phyloP scores from a whole-genome alignment of 169 alveolate species.

The Eimeria maxima region DNA sequence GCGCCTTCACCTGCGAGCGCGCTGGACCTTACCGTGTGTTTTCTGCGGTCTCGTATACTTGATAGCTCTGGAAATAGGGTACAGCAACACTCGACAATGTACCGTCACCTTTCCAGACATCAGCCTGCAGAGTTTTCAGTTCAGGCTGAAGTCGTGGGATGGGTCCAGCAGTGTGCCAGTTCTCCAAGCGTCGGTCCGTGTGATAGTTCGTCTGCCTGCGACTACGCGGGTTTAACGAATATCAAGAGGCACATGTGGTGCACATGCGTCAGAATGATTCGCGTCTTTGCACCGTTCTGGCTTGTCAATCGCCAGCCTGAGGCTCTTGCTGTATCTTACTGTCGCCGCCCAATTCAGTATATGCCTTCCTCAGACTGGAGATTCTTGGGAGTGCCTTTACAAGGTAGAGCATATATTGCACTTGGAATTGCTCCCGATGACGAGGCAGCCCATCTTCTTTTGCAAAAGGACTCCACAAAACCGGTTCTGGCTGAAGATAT shows the following conservation, averaged over 20 bases:
- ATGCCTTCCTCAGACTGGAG: slow-evolving; percentile 73
- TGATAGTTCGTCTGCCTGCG: background rate
- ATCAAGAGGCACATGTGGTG: slow-evolving; percentile 76
- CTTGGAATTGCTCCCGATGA: slow-evolving; percentile 74
- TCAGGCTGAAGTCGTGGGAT: slow-evolving; percentile 60
- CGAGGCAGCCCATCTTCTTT: slow-evolving; percentile 2
- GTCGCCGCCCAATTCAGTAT: slow-evolving; percentile 64
- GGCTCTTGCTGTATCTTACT: slow-evolving; percentile 62
- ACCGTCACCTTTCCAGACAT: slow-evolving; percentile 53
- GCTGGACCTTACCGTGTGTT: slow-evolving; percentile 20
- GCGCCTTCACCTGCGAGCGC: slow-evolving; percentile 54
- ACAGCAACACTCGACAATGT: slow-evolving; percentile 57
- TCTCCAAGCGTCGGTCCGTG: background rate
- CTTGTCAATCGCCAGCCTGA: slow-evolving; percentile 80
- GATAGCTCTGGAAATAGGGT: slow-evolving; percentile 47
- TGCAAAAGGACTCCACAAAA: background rate
- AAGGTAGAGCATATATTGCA: slow-evolving; percentile 45
- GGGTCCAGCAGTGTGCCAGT: slow-evolving; percentile 19
- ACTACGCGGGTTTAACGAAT: slow-evolving; percentile 18
- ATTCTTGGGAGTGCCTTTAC: slow-evolving; percentile 63
- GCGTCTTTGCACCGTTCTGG: slow-evolving; percentile 76
- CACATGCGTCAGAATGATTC: slow-evolving; percentile 75
- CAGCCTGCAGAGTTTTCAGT: slow-evolving; percentile 69
- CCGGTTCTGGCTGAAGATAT: slow-evolving; percentile 45
- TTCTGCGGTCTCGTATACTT: slow-evolving; percentile 51